Evolutionary conservation across 2,329 filamentous ascomycete species (phyloP).

Genomic region (Ampelomyces quisqualis): DNA sequence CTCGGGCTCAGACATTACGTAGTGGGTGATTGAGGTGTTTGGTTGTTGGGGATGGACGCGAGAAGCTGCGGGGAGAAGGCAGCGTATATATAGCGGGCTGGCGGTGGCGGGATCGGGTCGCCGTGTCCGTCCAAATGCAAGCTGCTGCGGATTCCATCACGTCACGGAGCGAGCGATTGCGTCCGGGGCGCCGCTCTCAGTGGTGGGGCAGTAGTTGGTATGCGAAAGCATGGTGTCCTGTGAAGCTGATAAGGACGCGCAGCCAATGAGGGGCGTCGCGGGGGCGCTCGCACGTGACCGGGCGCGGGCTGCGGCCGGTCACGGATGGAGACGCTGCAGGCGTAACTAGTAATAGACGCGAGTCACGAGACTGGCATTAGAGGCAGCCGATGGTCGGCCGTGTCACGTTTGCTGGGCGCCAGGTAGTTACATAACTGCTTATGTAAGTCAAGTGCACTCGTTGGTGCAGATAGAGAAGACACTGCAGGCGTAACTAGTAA

Average conservation of each 20-base stretch:
- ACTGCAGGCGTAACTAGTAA: too few relatives aligned
- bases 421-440: too few relatives aligned
- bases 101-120: constrained; percentile 17
- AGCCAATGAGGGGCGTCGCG: constrained; percentile 32
- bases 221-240: constrained; percentile 39
- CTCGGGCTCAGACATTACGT: constrained; percentile 86
- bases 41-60: neutral
- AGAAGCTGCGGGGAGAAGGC: constrained; percentile 3
- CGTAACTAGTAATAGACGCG: constrained; percentile 33
- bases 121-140: constrained; percentile 16
- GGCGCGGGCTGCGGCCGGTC: constrained; percentile 22
- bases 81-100: constrained; percentile 39
- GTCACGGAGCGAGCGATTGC: constrained; percentile 59
- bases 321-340: constrained; percentile 16
- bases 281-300: constrained; percentile 26
- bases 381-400: constrained; percentile 23
- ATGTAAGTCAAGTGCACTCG: too few relatives aligned
- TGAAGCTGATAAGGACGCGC: constrained; percentile 36
- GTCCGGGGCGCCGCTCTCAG: constrained; percentile 65
- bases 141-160: constrained; percentile 54
- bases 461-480: too few relatives aligned
- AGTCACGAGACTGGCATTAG: constrained; percentile 26
- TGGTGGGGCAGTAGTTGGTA: constrained; percentile 28
- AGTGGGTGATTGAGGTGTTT: constrained; percentile 9
- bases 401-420: too few relatives aligned